Evolutionary conservation across 2,329 filamentous ascomycete genomes (phyloP).

Genomic region (Fusarium odoratissimum): DNA sequence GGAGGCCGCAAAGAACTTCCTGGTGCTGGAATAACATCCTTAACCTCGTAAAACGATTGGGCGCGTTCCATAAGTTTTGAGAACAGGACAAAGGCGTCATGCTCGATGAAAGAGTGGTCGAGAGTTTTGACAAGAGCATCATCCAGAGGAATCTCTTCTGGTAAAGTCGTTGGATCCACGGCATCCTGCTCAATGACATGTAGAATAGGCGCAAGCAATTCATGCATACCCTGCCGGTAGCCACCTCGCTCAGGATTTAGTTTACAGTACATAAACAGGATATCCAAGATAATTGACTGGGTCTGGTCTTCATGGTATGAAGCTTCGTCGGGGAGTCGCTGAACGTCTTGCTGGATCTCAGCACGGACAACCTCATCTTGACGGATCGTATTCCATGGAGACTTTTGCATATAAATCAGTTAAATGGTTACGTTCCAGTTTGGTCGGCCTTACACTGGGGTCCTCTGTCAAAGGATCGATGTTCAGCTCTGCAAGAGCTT

Average conservation of each 20-base stretch:
- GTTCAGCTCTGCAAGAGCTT: conserved; percentile 76
- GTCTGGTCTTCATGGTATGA: conserved; percentile 86
- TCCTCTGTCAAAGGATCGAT: conserved; percentile 91
- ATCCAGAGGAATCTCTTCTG: conserved; percentile 54
- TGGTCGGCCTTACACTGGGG: conserved; percentile 57
- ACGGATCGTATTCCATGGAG: conserved; percentile 89
- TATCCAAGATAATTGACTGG: conserved; percentile 85
- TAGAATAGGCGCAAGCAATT: conserved; percentile 88
- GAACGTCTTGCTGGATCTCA: conserved; percentile 95
- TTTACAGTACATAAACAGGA: conserved; percentile 95
- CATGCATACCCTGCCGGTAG: conserved; percentile 99
- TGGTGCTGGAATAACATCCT: conserved; percentile 26
- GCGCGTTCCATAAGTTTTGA: conserved; percentile 88
- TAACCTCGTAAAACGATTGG: conserved; percentile 85
- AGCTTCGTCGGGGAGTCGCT: conserved; percentile 89
- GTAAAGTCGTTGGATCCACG: conserved; percentile 62
- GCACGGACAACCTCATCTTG: conserved; percentile 85
- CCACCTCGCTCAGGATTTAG: conserved; percentile 85
- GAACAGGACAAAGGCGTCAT: conserved; percentile 90
- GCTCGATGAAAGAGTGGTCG: conserved; percentile 81
- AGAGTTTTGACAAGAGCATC: conserved; percentile 73
- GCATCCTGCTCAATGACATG: conserved; percentile 88
- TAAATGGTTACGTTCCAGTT: not conserved
- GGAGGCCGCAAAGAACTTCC: conserved; percentile 28
- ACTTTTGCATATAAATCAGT: conserved; percentile 63